A percentile compares a stretch with the other conserved stretches of the same genome.
phyloP scores from a whole-genome alignment of 208 protist species.

The Borovskyia barvae region DNA sequence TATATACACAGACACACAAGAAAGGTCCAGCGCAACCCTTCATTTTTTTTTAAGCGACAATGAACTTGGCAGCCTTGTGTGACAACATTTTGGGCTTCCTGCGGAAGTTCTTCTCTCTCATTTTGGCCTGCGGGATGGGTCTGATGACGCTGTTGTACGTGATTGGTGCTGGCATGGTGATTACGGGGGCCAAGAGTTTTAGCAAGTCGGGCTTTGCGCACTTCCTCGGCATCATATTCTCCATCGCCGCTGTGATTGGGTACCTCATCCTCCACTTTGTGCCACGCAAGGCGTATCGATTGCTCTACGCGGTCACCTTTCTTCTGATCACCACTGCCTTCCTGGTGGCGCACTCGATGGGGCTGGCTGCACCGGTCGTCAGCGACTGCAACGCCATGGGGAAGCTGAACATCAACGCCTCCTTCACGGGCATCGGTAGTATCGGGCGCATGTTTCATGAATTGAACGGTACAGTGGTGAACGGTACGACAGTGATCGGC shows the following conservation, averaged over 20 bases:
- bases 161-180: slow-evolving; percentile 50
- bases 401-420: slow-evolving; percentile 16
- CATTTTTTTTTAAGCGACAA: slow-evolving; percentile 27
- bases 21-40: neutral
- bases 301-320: slow-evolving; percentile 74
- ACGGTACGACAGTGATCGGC: too few relatives aligned
- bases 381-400: slow-evolving; percentile 47
- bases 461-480: slow-evolving; percentile 22
- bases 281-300: slow-evolving; percentile 69
- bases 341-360: slow-evolving; percentile 63
- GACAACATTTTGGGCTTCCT: slow-evolving; percentile 45
- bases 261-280: slow-evolving; percentile 82
- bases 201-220: slow-evolving; percentile 62
- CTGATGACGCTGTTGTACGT: slow-evolving; percentile 62
- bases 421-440: slow-evolving; percentile 18
- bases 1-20: too few relatives aligned
- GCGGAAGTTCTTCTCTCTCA: slow-evolving; percentile 82
- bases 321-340: slow-evolving; percentile 61
- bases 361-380: slow-evolving; percentile 53
- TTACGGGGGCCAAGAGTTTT: slow-evolving; percentile 53
- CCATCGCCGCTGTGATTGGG: slow-evolving; percentile 43
- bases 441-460: slow-evolving; percentile 22
- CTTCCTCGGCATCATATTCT: slow-evolving; percentile 68
- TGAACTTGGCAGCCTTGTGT: slow-evolving; percentile 23
- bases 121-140: slow-evolving; percentile 62